Evolutionary conservation across 305 asterid species (phyloP), one percentile per base, ranked within the genome.

Genomic region (Solanum chacoense): DNA sequence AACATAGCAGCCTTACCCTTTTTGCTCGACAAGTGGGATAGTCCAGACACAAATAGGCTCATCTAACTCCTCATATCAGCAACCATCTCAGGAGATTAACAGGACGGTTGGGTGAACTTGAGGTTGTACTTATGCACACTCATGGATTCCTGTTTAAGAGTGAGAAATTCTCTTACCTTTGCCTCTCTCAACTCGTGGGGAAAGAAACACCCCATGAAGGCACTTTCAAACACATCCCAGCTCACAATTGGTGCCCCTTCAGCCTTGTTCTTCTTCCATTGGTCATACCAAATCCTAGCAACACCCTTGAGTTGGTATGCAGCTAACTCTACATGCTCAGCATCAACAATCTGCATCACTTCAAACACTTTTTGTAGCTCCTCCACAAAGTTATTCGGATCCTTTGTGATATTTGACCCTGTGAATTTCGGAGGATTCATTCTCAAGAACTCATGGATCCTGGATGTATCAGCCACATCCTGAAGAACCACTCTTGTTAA

Each of bases 341-440:
- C 12, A 59, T 22, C 11, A 59, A 22, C 5, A 22, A 59, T 59
- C 6, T 0, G 0, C 2, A 59, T 22, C 71, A 59, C 71, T 22
- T 59, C 26, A 22, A 22, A 20, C 0, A 0, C 0, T 59, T 59
- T 22, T 22, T 8, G 2, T 1, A 59, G 12, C 28, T 59, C 28
- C 71, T 59, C 71, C 71, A 59, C 26, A 59, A 59, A 59, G 71
- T 59, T 59, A 22, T 59, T 5, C 11, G 1, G 71, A 59, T 59
- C 71, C 69, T 22, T 59, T 22, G 28, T 59, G 71, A 59, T 9
- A 3, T 22, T 59, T 20, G 2, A 59, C 28, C 71, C 5, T 22
- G 5, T 22, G 71, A 59, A 8, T 22, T 59, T 59, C 5, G 5
- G 12, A 22, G 71, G 71, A 59, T 59, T 59, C 26, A 22, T 59